Conservation (phyloP, 1,139 yeast genomes). For the Blastobotrys capitulatus region DNA sequence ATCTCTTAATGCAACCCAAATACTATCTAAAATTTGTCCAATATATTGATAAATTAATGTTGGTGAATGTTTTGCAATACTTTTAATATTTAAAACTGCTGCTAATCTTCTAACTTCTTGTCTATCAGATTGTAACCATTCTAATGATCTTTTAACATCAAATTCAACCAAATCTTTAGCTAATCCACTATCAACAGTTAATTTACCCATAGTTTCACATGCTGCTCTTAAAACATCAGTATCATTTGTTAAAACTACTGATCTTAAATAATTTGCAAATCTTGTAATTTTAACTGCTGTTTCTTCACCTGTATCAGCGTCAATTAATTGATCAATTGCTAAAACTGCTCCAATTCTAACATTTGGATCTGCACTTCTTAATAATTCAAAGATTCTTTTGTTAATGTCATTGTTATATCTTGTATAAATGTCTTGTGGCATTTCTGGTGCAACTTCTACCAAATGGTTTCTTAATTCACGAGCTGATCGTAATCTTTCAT, state of each 20-base stretch:
- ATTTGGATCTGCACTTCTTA: conserved; percentile 65
- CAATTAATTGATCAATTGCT: conserved; percentile 83
- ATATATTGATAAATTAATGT: conserved; percentile 75
- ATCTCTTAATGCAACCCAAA: conserved; percentile 87
- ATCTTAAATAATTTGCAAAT: conserved; percentile 79
- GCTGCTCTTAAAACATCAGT: conserved; percentile 82
- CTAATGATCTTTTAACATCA: conserved; percentile 84
- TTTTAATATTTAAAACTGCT: conserved; percentile 75
- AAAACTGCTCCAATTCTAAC: conserved; percentile 86
- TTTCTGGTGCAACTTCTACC: conserved; percentile 66
- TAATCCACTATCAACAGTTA: conserved; percentile 84
- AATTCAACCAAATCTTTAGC: conserved; percentile 91
- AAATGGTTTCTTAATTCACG: conserved; percentile 61
- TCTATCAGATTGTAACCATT: conserved; percentile 81
- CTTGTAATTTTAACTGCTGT: conserved; percentile 86
- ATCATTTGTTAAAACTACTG: conserved; percentile 77
- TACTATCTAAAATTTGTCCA: conserved; percentile 69
- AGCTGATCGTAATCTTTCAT: conserved; percentile 41
- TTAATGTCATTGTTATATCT: conserved; percentile 81
- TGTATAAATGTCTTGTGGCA: conserved; percentile 71
- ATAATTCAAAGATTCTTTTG: conserved; percentile 78
- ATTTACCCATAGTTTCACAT: conserved; percentile 76
- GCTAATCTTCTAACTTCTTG: conserved; percentile 87
- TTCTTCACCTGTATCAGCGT: conserved; percentile 69
- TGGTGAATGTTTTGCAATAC: conserved; percentile 85